These are phyloP conservation scores for Starmerella scarabaei DNA, from an alignment of 805 yeast species.

Conservation along the genomic window DNA sequence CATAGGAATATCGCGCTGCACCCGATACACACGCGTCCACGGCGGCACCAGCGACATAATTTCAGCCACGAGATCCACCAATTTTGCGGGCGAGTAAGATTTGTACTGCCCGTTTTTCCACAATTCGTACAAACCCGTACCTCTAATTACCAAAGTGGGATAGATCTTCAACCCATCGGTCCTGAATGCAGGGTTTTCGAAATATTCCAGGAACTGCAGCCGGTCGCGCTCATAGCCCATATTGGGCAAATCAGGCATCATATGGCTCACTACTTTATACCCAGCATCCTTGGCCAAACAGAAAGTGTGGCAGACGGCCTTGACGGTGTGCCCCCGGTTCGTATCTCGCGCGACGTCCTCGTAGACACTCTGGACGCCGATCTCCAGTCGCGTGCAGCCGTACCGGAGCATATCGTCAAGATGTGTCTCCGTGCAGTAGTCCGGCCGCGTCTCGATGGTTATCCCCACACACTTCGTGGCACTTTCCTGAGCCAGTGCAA, in stretches of 20 bases:
- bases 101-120: slow-evolving; percentile 95
- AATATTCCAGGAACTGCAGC: slow-evolving; percentile 91
- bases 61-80: slow-evolving; percentile 89
- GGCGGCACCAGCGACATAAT: slow-evolving; percentile 95
- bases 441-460: slow-evolving; percentile 96
- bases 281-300: slow-evolving; percentile 97
- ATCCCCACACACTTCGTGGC: slow-evolving; percentile 96
- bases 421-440: slow-evolving; percentile 93
- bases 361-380: slow-evolving; percentile 93
- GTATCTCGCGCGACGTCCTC: slow-evolving; percentile 98
- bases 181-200: slow-evolving; percentile 91
- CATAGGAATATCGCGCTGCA: slow-evolving; percentile 98
- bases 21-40: slow-evolving; percentile 97
- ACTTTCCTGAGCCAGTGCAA: slow-evolving; percentile 80
- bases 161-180: slow-evolving; percentile 93
- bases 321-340: slow-evolving; percentile 94
- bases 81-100: slow-evolving; percentile 86
- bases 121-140: slow-evolving; percentile 90
- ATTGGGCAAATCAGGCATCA: slow-evolving; percentile 99
- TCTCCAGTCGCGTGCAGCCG: slow-evolving; percentile 93
- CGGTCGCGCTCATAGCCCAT: slow-evolving; percentile 97
- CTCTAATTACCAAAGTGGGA: slow-evolving; percentile 93
- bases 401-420: slow-evolving; percentile 88
- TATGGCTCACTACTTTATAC: slow-evolving; percentile 91
- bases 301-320: slow-evolving; percentile 90